Percentiles rank a stretch among this genome's conserved stretches.
These are phyloP conservation scores for Aquanectria penicillioides DNA, from an alignment of 2,329 filamentous ascomycete genomes.

Conservation along the genomic window DNA sequence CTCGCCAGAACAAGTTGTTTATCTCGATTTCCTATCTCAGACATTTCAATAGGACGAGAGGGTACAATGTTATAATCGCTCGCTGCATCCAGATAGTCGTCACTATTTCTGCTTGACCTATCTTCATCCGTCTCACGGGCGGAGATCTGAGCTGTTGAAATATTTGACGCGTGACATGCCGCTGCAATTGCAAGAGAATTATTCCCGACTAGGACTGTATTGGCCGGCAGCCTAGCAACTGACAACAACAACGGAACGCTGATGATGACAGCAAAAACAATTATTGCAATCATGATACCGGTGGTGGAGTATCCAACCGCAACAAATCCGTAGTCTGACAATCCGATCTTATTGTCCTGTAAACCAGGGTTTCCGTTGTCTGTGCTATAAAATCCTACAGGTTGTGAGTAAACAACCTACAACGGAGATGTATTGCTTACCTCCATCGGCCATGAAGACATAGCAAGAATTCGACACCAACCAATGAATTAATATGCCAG, in stretches of 20 bases:
- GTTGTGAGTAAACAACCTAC: not conserved
- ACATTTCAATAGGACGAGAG: not conserved
- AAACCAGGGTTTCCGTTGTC: not conserved
- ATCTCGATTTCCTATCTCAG: not conserved
- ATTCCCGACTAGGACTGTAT: not conserved
- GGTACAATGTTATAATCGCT: not conserved
- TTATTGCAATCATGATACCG: not conserved
- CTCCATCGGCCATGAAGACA: slow-evolving; percentile 2
- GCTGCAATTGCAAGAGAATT: slow-evolving; percentile 8
- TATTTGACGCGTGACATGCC: not conserved
- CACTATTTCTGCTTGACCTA: not conserved
- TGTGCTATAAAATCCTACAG: not conserved
- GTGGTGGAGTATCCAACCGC: not conserved
- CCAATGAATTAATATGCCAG: not conserved
- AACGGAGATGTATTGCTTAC: not conserved
- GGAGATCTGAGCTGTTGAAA: not conserved
- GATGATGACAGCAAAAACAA: not conserved
- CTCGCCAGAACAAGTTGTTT: not conserved
- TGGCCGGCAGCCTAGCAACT: not conserved
- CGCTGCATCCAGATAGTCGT: not conserved
- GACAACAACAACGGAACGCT: not conserved
- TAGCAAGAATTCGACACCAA: slow-evolving; percentile 5
- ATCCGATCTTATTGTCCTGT: not conserved
- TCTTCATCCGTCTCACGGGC: not conserved
- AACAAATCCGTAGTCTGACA: not conserved